Base-by-base conservation (phyloP, 805 yeast species). In the Starmerella scarabaei region DNA sequence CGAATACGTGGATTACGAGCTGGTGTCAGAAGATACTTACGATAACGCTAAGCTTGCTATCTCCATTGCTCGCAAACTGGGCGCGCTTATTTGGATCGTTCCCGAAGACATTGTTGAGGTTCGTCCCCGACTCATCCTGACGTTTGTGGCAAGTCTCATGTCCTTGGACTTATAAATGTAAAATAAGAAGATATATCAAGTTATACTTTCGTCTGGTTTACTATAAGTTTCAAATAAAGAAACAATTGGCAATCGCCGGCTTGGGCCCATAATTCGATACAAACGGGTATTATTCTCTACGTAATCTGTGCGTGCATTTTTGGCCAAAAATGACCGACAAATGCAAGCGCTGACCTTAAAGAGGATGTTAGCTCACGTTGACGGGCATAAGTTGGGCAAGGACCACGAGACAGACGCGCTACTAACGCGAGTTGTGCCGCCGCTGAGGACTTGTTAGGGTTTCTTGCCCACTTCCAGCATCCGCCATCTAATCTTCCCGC, bases 71-170 rank as follows among this genome's bases (percentile, higher is more conserved):
- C 80, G 98, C 72, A 91, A 91, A 63, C 67, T 91, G 52, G 98
- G 98, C 47, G 98, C 95, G 30, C 74, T 91, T 59, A 91, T 91
- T 56, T 91, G 96, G 96, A 71, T 91, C 52, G 95, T 91, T n/a
- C 98, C 98, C n/a, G 98, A 91, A 62, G 98, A 91, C 65, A 91
- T 91, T 55, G 81, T 78, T 54, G 97, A 88, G 65, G 96, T 91
- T 33, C 80, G 97, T 63, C 72, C 94, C 33, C 76, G 97, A 61
- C 76, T 91, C 65, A 81, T 91, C 42, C 72, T 85, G 59, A 85
- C 97, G 1, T 91, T 91, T 60, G 83, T 91, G 46, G 98, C 96
- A 39, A 83, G 95, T 37, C 73, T 91, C 62, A 91, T 91, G 98
- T 67, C 86, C 8, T 62, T 81, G 14, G 29, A 15, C 27, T 33